These are phyloP conservation scores for Annulohypoxylon truncatum DNA, from an alignment of 2,329 filamentous ascomycete genomes.

Conservation along the genomic window DNA sequence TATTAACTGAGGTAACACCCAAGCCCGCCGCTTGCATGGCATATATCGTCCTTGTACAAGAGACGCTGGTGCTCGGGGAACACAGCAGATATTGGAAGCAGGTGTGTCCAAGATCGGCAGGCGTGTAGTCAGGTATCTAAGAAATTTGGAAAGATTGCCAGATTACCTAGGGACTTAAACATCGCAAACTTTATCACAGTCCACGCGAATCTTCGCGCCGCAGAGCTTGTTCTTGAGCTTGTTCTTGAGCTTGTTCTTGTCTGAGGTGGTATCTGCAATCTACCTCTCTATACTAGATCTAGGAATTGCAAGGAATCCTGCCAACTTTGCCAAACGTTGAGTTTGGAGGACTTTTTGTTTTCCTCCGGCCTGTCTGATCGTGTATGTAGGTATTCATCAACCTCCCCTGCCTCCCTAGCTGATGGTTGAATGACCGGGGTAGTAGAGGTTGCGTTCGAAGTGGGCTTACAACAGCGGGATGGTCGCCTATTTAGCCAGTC, in stretches of 20 bases:
- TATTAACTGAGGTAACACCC: background rate
- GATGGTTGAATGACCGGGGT: constrained; percentile 3
- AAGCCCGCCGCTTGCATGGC: background rate
- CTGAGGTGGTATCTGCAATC: background rate
- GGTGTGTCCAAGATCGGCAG: background rate
- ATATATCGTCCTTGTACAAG: constrained; percentile 1
- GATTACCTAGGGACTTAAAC: background rate
- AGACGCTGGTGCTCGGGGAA: background rate
- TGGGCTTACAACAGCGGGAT: constrained; percentile 30
- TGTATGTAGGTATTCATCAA: background rate
- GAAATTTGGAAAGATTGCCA: constrained; percentile 8
- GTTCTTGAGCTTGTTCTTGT: too few relatives aligned
- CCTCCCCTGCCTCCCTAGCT: constrained; percentile 4
- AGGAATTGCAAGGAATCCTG: constrained; percentile 16
- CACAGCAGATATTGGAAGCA: constrained; percentile 10
- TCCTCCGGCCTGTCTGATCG: background rate
- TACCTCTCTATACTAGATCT: constrained; percentile 6
- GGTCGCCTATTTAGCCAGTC: constrained; percentile 41
- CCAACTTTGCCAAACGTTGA: constrained; percentile 12
- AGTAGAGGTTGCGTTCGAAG: constrained; percentile 13
- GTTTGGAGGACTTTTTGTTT: constrained; percentile 23
- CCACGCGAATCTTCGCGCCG: background rate
- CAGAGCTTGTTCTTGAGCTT: constrained; percentile 7
- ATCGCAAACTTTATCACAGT: background rate
- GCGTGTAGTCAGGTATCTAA: background rate